Base-by-base conservation (phyloP, 495 filamentous ascomycete species). In the Daldinia decipiens region DNA sequence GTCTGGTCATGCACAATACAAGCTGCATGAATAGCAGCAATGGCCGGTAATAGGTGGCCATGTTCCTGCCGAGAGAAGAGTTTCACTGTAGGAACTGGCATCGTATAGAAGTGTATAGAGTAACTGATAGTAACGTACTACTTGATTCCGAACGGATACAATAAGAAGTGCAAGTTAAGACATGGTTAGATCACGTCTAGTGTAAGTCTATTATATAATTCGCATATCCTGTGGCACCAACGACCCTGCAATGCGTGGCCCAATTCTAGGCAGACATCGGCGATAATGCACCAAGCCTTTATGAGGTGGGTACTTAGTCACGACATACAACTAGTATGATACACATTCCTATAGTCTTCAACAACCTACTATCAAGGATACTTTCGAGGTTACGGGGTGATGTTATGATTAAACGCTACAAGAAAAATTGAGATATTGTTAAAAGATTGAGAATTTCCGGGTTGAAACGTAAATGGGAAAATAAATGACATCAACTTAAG, bases 31-130 rank as follows among this genome's bases (percentile, higher is more conserved):
- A 59, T 36, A 21, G 55, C 55, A 39, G 55, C 55, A 5, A 59
- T 39, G 36, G 4, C 36, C 12, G 55, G 55, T 24, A 59, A 26
- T 40, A 59, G 12, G 32, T 59, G 34, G 11, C 55, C 36, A 43
- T 59, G 55, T 59, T 59, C 55, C 24, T 27, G 36, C 29, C 12
- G 17, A 8, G 55, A 59, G 55, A 59, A 59, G 17, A 59, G 55
- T 19, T 59, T 39, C 2, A 40, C 55, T 4, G 32, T 40, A 27
- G 34, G 36, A 27, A 5, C 17, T n/a, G 55, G 34, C 55, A 59
- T 59, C 17, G 15, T 77, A 26, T 53, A 5, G 15, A 53, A 53
- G 26, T 17, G 26, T 53, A 29, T 15, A 15, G 4, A 4, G 8
- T n/a, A 31, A n/a, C 50, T 27, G 11, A 17, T 0, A 19, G 32